A percentile compares a stretch with the other conserved stretches of the same genome.
Evolutionary conservation across 1,139 yeast species (phyloP).

Genomic region (Nadsonia commutata): DNA sequence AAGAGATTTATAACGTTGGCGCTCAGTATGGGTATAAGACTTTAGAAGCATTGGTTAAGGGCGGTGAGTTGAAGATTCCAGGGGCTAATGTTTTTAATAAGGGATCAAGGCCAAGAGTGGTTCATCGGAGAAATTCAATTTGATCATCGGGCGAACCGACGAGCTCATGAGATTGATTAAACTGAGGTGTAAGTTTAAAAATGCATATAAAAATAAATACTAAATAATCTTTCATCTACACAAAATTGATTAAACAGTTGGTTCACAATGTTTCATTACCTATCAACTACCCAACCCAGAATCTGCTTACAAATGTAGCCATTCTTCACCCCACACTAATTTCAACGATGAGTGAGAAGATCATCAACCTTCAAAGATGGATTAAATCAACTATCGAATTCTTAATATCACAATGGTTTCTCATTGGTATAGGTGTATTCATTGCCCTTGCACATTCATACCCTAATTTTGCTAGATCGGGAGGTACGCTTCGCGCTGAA

Average conservation of each 20-base stretch:
- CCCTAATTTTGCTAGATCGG: constrained; percentile 72
- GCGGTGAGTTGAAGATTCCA: constrained; percentile 47
- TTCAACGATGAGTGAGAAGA: too few species aligned
- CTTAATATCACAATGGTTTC: constrained; percentile 44
- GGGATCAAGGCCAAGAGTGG: constrained; percentile 15
- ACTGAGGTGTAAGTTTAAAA: too few species aligned
- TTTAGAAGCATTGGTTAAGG: constrained; percentile 37
- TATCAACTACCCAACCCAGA: too few species aligned
- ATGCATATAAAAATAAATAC: too few species aligned
- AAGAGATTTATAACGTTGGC: constrained; percentile 77
- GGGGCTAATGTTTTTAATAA: constrained; percentile 27
- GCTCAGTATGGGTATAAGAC: constrained; percentile 52
- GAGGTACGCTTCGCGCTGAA: constrained; percentile 61
- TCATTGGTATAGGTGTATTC: constrained; percentile 52
- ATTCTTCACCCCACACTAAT: too few species aligned
- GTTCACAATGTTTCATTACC: too few species aligned
- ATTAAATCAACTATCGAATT: constrained; percentile 22
- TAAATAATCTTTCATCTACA: too few species aligned
- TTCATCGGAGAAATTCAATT: constrained; percentile 49
- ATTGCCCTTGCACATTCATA: constrained; percentile 62
- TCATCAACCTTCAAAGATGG: constrained; percentile 17
- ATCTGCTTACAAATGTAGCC: too few species aligned
- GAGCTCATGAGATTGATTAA: constrained; percentile 5
- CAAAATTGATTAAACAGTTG: too few species aligned
- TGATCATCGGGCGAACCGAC: constrained; percentile 14